Conservation (phyloP, 2,329 filamentous ascomycete genomes). For the Coniochaeta sp. region DNA sequence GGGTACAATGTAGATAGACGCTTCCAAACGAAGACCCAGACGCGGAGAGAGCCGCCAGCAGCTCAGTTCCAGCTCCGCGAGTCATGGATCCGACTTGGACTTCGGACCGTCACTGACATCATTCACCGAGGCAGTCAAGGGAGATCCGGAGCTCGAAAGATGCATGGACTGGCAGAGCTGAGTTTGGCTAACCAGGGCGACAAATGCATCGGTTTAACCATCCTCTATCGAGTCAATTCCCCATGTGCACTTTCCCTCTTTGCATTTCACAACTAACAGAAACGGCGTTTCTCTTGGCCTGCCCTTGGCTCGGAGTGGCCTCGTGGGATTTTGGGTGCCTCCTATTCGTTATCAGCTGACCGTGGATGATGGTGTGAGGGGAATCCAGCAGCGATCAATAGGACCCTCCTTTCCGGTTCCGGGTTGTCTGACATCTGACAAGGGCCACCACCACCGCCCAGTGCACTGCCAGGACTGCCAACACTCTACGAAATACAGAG, state of each 20-base stretch:
- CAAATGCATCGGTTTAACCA: too few relatives aligned
- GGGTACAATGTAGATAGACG: constrained; percentile 20
- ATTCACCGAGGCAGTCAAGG: background rate
- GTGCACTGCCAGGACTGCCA: background rate
- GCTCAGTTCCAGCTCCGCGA: background rate
- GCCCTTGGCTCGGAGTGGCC: background rate
- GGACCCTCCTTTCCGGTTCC: constrained; percentile 1
- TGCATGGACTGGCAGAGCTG: background rate
- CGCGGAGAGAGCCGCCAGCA: background rate
- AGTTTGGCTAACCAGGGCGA: background rate
- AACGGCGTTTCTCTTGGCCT: background rate
- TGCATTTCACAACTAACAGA: background rate
- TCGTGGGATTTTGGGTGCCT: background rate
- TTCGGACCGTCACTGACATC: background rate
- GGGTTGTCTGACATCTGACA: constrained; percentile 3
- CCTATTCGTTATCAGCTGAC: constrained; percentile 2
- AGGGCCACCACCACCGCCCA: too few relatives aligned
- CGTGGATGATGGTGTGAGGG: background rate
- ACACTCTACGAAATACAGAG: background rate
- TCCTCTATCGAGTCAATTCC: background rate
- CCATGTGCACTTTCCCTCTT: background rate
- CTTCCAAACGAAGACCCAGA: background rate
- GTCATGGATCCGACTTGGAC: background rate
- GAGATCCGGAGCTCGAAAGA: background rate
- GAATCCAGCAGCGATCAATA: constrained; percentile 2